These are phyloP conservation scores for Diaporthe australafricana DNA, from an alignment of 2,329 filamentous ascomycete genomes.

Conservation along the genomic window DNA sequence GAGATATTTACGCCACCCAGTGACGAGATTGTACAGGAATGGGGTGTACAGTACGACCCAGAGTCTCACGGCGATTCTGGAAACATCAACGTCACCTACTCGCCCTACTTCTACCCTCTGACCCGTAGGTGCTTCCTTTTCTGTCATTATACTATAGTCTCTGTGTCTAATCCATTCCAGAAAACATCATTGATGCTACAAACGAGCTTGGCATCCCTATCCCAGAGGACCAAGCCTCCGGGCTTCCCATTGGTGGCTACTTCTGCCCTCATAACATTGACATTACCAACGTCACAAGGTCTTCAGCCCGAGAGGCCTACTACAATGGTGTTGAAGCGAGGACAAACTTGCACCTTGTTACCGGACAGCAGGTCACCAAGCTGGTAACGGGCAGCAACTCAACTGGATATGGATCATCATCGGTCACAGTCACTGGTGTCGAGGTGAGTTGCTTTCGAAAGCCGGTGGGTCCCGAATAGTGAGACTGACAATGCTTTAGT, in stretches of 20 bases:
- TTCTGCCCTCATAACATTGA: slow-evolving; percentile 42
- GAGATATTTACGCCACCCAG: slow-evolving; percentile 44
- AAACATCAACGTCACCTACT: slow-evolving; percentile 45
- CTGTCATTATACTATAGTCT: not conserved
- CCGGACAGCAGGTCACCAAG: slow-evolving; percentile 44
- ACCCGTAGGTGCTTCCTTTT: slow-evolving; percentile 35
- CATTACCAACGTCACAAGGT: slow-evolving; percentile 43
- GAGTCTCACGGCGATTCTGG: slow-evolving; percentile 43
- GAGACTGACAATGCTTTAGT: slow-evolving; percentile 9
- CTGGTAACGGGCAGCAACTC: slow-evolving; percentile 36
- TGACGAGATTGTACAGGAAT: slow-evolving; percentile 41
- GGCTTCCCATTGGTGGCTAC: slow-evolving; percentile 39
- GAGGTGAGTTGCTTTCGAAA: slow-evolving; percentile 24
- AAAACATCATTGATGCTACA: slow-evolving; percentile 39
- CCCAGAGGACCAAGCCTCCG: slow-evolving; percentile 37
- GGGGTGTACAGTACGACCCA: slow-evolving; percentile 44
- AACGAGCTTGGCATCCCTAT: slow-evolving; percentile 40
- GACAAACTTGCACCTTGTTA: slow-evolving; percentile 45
- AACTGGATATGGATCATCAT: not conserved
- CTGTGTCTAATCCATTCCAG: slow-evolving; percentile 5
- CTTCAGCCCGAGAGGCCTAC: slow-evolving; percentile 45
- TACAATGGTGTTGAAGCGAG: slow-evolving; percentile 41
- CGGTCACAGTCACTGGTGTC: slow-evolving; percentile 38
- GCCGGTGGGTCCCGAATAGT: no score
- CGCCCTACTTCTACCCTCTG: slow-evolving; percentile 47